Conservation (phyloP, 2,329 filamentous ascomycete species). For the Alternaria gaisen region DNA sequence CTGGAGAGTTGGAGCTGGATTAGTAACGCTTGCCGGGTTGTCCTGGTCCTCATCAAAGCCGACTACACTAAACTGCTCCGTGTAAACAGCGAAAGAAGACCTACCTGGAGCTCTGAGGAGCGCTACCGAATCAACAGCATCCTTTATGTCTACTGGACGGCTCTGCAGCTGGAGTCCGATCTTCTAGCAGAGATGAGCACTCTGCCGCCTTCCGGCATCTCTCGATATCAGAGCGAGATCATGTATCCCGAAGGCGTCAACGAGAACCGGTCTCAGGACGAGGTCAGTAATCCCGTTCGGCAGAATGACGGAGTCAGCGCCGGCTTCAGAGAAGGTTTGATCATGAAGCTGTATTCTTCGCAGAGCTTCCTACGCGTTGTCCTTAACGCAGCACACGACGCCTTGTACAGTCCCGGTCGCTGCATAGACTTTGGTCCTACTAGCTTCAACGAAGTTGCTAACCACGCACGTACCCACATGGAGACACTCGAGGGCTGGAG, state of each 20-base stretch:
- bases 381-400: slow-evolving; percentile 64
- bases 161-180: slow-evolving; percentile 90
- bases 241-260: slow-evolving; percentile 71
- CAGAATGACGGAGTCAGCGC: slow-evolving; percentile 18
- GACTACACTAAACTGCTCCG: slow-evolving; percentile 45
- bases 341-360: slow-evolving; percentile 68
- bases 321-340: slow-evolving; percentile 45
- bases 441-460: slow-evolving; percentile 42
- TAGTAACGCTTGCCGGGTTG: slow-evolving; percentile 66
- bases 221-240: slow-evolving; percentile 66
- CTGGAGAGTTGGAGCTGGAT: slow-evolving; percentile 84
- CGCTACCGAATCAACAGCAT: slow-evolving; percentile 52
- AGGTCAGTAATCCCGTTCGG: slow-evolving; percentile 6
- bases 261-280: slow-evolving; percentile 37
- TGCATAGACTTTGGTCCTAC: slow-evolving; percentile 45
- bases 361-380: slow-evolving; percentile 68
- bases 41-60: slow-evolving; percentile 77
- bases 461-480: slow-evolving; percentile 40
- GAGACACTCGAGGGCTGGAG: slow-evolving; percentile 64
- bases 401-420: slow-evolving; percentile 59
- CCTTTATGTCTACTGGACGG: slow-evolving; percentile 86
- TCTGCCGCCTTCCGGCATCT: slow-evolving; percentile 68
- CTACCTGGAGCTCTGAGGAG: slow-evolving; percentile 33
- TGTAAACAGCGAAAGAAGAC: slow-evolving; percentile 27
- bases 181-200: slow-evolving; percentile 83